Base-by-base conservation (phyloP, 495 filamentous ascomycete species). In the Sabuloglossum arenarium region DNA sequence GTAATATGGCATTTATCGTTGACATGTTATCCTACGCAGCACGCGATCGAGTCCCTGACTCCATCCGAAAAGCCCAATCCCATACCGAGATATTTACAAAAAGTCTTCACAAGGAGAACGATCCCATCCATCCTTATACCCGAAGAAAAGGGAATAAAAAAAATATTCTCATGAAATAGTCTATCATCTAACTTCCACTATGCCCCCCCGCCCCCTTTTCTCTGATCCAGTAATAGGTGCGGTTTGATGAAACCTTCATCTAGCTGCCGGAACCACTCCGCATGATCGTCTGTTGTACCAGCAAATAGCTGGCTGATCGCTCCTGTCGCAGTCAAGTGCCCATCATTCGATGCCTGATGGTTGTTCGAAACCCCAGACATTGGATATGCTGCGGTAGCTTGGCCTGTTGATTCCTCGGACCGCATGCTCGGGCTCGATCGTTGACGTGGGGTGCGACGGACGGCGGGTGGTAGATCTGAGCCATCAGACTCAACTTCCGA, bases 201-300 rank as follows among this genome's bases (percentile, higher is more conserved):
- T 42, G 37, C 37, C 54, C 54, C 27, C 46, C 55, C 56, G 14
- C 63, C 58, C 47, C 72, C 71, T 45, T 70, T 72, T 10, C 70
- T 69, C 60, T 81, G 80, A 71, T 97, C 90, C 37, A 98, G 75
- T 56, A 98, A 67, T 55, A 98, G 72, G 61, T 79, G 87, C 10
- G 91, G 91, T 73, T 98, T 98, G 66, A 98, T 93, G 67, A 86
- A 97, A 29, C 86, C 86, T 66, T 98, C 91, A 67, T 98, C 91
- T 54, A 98, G 69, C 67, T 95, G 90, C 57, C 80, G 80, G 67
- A 98, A 95, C 77, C 91, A 81, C 14, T 82, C 85, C 21, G 84
- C 85, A 52, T 94, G 89, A 65, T 98, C 93, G 39, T 94, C 89
- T 0, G 80, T 73, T 12, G 83, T 80, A 43, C 85, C 82, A 16